phyloP scores from a whole-genome alignment of 1,284 basidiomycete species.

The Gymnopus androsaceus region DNA sequence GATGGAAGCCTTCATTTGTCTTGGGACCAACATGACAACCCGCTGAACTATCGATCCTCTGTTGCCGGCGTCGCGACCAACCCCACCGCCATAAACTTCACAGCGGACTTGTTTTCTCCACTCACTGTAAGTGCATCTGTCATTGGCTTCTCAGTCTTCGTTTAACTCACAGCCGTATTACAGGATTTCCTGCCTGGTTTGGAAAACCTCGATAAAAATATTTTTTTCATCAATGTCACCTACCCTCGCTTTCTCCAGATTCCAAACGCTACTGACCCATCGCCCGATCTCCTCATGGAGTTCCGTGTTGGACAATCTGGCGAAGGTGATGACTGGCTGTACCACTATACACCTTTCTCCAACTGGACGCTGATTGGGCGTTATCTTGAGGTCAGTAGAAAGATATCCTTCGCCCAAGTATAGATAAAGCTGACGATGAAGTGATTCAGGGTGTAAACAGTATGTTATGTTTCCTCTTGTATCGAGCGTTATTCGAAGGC shows the following conservation, averaged over 20 bases:
- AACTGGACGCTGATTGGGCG: conserved; percentile 38
- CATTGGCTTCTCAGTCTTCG: conserved; percentile 8
- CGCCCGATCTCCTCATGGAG: conserved; percentile 38
- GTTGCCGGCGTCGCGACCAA: conserved; percentile 32
- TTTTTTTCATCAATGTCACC: conserved; percentile 40
- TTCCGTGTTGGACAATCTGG: conserved; percentile 43
- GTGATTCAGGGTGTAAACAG: conserved; percentile 19
- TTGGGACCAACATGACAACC: conserved; percentile 46
- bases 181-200: conserved; percentile 41
- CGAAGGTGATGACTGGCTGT: conserved; percentile 45
- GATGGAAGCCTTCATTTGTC: conserved; percentile 45
- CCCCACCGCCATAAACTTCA: conserved; percentile 23
- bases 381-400: conserved; percentile 36
- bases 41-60: conserved; percentile 41
- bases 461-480: conserved; percentile 2
- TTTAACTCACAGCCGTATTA: conserved; percentile 25
- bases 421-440: not conserved
- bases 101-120: conserved; percentile 8
- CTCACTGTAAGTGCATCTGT: conserved; percentile 24
- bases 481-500: not conserved
- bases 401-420: not conserved
- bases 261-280: not conserved
- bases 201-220: conserved; percentile 35
- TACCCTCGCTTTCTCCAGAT: conserved; percentile 35
- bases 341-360: conserved; percentile 35